Conservation (phyloP, 768 basidiomycete genomes). For the Collybia mongolica region DNA sequence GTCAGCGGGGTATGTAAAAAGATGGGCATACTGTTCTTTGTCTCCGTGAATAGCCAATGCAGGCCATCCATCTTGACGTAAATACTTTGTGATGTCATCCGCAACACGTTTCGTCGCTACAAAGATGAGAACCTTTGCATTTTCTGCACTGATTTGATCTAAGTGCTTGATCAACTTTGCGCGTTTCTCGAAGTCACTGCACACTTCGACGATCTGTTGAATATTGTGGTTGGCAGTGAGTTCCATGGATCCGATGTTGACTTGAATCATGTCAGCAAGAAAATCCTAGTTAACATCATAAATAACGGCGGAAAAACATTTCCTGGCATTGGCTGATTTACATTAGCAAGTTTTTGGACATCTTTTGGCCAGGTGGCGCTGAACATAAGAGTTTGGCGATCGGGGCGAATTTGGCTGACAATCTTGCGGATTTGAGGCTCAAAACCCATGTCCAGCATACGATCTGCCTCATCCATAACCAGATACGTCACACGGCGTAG, state of each 20-base stretch:
- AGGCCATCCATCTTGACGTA: constrained; percentile 99
- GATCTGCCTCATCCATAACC: constrained; percentile 99
- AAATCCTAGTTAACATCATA: constrained; percentile 69
- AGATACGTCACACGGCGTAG: constrained; percentile 95
- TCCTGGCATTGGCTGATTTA: constrained; percentile 25
- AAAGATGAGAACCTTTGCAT: constrained; percentile 98
- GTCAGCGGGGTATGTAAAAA: background rate
- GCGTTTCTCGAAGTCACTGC: constrained; percentile 97
- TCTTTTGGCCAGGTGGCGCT: constrained; percentile 99
- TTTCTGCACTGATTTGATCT: constrained; percentile 93
- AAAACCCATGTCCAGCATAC: constrained; percentile 99
- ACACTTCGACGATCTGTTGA: constrained; percentile 92
- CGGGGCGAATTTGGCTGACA: constrained; percentile 94
- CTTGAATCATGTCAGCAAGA: constrained; percentile 94
- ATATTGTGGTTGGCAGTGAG: constrained; percentile 98
- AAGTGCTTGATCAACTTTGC: constrained; percentile 95
- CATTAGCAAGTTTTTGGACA: constrained; percentile 94
- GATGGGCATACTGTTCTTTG: constrained; percentile 84
- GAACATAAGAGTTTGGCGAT: constrained; percentile 99
- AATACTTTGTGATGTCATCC: constrained; percentile 97
- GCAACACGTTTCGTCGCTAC: constrained; percentile 97
- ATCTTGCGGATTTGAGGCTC: constrained; percentile 99
- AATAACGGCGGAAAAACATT: background rate
- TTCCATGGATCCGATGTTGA: constrained; percentile 99
- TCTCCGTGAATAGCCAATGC: constrained; percentile 99